Base-by-base conservation (phyloP, 2,329 filamentous ascomycete species). In the Alternaria infectoria region DNA sequence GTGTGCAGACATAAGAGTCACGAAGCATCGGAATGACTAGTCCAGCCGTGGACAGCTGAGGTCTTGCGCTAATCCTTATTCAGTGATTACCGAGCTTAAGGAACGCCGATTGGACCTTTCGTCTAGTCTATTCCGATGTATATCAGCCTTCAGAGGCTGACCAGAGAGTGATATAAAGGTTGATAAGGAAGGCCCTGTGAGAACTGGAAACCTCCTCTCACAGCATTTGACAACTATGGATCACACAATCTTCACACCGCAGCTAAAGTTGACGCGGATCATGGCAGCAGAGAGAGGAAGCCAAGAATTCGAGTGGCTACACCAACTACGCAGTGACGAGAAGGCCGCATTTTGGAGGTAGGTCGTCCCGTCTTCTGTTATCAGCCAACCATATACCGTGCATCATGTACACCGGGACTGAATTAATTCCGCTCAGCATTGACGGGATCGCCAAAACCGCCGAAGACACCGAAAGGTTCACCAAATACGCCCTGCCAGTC, bases 271-370 rank as follows among this genome's bases (percentile, higher is more conserved):
- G 52, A 78, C 74, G 13, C 69, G 77, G 13, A 25, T 79, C 25
- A 71, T 68, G 19, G 72, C 61, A 32, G 70, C 71, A 11, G 74
- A 75, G 23, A 60, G 62, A 58, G 75, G 73, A 52, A 77, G 75
- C 64, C 63, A 65, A 19, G 78, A 79, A 54, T 54, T 79, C n/a
- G 68, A 69, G n/a, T 79, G 77, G 76, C 25, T 77, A n/a, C 76
- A 79, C 56, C 65, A 73, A 60, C 15, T 79, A 13, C 65, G 70
- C 21, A 79, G 73, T 47, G 59, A 80, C 55, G 68, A 74, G 57
- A 65, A 76, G 25, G 51, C 69, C 26, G 74, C 69, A 26, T 70
- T 62, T 59, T 79, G 77, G 76, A 80, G 75, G 77, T 76, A 72
- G 62, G 44, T 54, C 9, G 21, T 30, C 11, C 9, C 13, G n/a